Conservation (phyloP, 441 rosid species). For the Corymbia citriodora region DNA sequence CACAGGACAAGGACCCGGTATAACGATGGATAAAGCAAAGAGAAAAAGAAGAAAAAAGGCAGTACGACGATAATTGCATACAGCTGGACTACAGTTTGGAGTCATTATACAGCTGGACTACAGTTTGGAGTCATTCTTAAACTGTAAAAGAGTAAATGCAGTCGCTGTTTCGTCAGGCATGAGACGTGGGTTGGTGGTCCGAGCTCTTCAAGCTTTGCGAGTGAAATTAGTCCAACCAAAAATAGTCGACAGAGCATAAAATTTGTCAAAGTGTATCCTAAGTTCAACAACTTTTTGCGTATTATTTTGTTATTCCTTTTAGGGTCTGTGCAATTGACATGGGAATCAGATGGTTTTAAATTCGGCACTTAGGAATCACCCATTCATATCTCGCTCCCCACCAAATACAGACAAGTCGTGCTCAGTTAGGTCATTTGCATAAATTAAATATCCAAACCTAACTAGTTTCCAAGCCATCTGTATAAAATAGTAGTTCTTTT, state of each 20-base stretch:
- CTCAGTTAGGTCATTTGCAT: neutral
- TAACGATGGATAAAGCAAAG: neutral
- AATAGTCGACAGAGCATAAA: too few species aligned
- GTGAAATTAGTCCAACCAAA: too few species aligned
- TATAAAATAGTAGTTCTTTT: neutral
- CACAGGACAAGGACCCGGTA: neutral
- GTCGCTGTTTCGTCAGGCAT: neutral
- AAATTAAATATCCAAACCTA: neutral
- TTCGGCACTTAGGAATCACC: neutral
- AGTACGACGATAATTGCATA: neutral
- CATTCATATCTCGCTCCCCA: neutral
- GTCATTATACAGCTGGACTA: neutral
- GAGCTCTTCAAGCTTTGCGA: too few species aligned
- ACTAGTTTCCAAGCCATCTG: neutral
- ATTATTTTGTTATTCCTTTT: neutral
- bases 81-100: neutral
- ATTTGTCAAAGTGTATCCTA: neutral
- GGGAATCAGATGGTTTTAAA: too few species aligned
- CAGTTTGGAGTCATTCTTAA: neutral
- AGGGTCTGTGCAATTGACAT: neutral
- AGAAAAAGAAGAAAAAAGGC: neutral
- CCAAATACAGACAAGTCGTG: fast-evolving
- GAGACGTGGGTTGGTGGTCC: neutral
- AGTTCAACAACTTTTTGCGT: neutral
- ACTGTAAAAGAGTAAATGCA: neutral